phyloP scores from a whole-genome alignment of 257 asterid genomes.

The Capsicum rhomboideum region DNA sequence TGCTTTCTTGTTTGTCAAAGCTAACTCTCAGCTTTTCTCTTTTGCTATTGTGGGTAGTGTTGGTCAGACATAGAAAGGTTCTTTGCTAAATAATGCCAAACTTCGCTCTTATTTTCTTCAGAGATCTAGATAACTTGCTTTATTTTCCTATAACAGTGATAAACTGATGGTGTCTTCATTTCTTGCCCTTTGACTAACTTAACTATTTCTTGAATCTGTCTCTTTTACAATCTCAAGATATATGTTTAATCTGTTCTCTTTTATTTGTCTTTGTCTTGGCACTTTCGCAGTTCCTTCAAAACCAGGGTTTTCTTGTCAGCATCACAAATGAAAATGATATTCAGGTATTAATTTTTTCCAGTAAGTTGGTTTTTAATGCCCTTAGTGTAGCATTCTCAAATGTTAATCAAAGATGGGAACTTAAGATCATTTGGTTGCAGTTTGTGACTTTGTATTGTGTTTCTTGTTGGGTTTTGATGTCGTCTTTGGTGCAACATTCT shows the following conservation, averaged over 20 bases:
- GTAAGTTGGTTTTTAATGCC: not conserved
- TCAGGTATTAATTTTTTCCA: constrained; percentile 39
- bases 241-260: constrained; percentile 9
- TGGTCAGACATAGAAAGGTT: not conserved
- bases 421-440: not conserved
- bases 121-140: not conserved
- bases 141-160: not conserved
- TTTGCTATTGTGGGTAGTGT: not conserved
- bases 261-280: constrained; percentile 7
- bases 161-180: not conserved
- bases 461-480: not conserved
- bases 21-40: not conserved
- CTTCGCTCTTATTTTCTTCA: not conserved
- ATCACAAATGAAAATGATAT: constrained; percentile 66
- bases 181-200: not conserved
- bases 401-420: not conserved
- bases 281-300: constrained; percentile 93
- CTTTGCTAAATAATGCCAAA: not conserved
- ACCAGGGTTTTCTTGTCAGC: constrained; percentile 74
- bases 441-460: not conserved
- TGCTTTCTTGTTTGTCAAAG: not conserved
- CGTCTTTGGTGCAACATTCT: not conserved
- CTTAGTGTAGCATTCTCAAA: not conserved
- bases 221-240: not conserved
- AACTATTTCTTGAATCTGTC: not conserved